Evolutionary conservation across 345 rosid species (phyloP).

Genomic region (Brassica carinata): DNA sequence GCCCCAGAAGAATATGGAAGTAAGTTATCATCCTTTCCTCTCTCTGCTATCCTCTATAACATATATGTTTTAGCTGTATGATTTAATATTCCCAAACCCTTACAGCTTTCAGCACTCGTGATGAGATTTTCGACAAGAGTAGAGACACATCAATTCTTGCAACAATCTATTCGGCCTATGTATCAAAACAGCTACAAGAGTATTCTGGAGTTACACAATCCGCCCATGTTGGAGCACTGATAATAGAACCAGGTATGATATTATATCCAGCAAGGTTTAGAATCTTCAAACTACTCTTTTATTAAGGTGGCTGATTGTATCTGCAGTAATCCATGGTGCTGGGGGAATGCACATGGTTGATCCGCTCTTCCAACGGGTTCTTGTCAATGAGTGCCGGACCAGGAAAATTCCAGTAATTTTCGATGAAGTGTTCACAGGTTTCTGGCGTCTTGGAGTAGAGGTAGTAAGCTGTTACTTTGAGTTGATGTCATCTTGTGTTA

Average conservation of each 20-base stretch:
- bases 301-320: background rate
- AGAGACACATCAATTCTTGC: conserved; percentile 73
- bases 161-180: conserved; percentile 56
- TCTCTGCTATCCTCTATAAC: background rate
- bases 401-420: conserved; percentile 82
- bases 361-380: conserved; percentile 89
- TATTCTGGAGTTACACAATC: conserved; percentile 41
- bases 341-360: conserved; percentile 99
- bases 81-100: conserved; percentile 19
- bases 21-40: background rate
- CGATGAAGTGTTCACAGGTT: conserved; percentile 97
- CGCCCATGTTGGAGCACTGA: conserved; percentile 69
- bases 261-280: background rate
- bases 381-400: conserved; percentile 71
- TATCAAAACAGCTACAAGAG: conserved; percentile 54
- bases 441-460: conserved; percentile 97
- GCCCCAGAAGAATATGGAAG: too few species aligned
- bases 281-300: background rate
- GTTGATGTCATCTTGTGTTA: background rate
- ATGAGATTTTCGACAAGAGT: conserved; percentile 61
- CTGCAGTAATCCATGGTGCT: conserved; percentile 84
- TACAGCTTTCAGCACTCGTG: conserved; percentile 68
- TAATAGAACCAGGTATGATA: conserved; percentile 89
- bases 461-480: conserved; percentile 40
- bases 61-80: background rate